Conservation (phyloP, 768 basidiomycete genomes). For the Phallus indusiatus region DNA sequence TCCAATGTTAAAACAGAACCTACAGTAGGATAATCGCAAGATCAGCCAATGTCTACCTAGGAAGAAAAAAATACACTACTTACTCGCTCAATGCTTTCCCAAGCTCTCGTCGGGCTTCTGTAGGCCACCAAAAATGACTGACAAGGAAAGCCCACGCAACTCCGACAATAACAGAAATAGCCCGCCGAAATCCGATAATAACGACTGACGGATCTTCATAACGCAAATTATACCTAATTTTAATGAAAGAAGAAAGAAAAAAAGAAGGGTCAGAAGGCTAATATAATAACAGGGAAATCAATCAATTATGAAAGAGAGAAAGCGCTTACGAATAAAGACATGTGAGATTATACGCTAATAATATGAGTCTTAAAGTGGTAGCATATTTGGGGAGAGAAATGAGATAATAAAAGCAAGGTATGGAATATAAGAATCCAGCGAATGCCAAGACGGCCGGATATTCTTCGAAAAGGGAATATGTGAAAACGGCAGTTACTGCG, state of each 20-base stretch:
- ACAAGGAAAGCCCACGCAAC: conserved; percentile 86
- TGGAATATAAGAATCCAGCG: conserved; percentile 81
- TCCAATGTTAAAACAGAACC: conserved; percentile 87
- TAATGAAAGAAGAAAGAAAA: conserved; percentile 25
- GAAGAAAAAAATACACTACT: conserved; percentile 17
- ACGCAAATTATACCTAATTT: conserved; percentile 67
- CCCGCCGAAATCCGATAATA: conserved; percentile 68
- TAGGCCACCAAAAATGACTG: conserved; percentile 92
- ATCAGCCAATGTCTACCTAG: conserved; percentile 6
- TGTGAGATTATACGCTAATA: conserved; percentile 85
- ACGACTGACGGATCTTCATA: conserved; percentile 51
- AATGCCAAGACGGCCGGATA: conserved; percentile 64
- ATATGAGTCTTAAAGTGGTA: conserved; percentile 67
- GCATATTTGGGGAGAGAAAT: conserved; percentile 70
- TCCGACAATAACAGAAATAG: conserved; percentile 71
- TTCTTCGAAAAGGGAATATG: conserved; percentile 70
- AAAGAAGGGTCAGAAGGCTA: conserved; percentile 12
- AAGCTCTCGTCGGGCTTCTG: conserved; percentile 84
- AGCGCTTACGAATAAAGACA: conserved; percentile 43
- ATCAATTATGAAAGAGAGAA: conserved; percentile 3
- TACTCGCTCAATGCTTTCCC: conserved; percentile 82
- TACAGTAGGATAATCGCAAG: conserved; percentile 24
- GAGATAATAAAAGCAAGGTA: conserved; percentile 92
- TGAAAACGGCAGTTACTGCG: conserved; percentile 60
- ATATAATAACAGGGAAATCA: too few species aligned